These are phyloP conservation scores for Tephrocybe rancida DNA, from an alignment of 768 basidiomycete genomes.

Conservation along the genomic window DNA sequence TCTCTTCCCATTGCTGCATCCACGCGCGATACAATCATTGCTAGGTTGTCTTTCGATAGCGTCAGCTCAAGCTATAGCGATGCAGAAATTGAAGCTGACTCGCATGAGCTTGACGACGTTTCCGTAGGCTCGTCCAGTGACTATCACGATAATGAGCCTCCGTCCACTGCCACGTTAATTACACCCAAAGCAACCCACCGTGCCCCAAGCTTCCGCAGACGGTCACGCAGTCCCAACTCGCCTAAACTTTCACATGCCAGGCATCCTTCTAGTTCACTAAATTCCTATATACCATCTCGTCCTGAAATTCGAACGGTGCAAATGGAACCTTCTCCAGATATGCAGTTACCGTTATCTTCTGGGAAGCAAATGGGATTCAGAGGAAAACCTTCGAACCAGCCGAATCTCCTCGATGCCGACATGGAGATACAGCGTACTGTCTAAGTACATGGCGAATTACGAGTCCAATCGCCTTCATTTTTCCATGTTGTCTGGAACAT, in stretches of 20 bases:
- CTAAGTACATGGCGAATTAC: too few relatives aligned
- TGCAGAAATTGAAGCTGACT: conserved; percentile 32
- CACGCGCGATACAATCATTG: conserved; percentile 56
- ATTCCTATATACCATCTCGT: conserved; percentile 30
- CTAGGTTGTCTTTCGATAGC: conserved; percentile 57
- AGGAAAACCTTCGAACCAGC: background rate
- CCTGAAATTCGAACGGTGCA: conserved; percentile 48
- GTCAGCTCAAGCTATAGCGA: conserved; percentile 46
- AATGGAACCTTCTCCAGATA: conserved; percentile 54
- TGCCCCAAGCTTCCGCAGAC: background rate
- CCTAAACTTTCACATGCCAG: conserved; percentile 24
- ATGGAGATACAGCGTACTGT: conserved; percentile 14
- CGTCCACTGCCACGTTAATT: conserved; percentile 3
- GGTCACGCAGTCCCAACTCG: background rate
- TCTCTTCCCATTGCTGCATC: conserved; percentile 53
- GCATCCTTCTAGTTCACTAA: conserved; percentile 36
- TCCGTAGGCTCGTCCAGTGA: conserved; percentile 15
- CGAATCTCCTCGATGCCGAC: conserved; percentile 9
- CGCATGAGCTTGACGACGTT: conserved; percentile 49
- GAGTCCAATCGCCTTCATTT: too few relatives aligned
- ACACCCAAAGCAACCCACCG: conserved; percentile 18
- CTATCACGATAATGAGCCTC: background rate
- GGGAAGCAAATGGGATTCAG: background rate
- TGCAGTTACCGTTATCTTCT: conserved; percentile 43
- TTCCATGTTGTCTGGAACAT: too few relatives aligned